Evolutionary conservation across 176 grass and related monocot species (phyloP).

Genomic region (Avena atlantica): DNA sequence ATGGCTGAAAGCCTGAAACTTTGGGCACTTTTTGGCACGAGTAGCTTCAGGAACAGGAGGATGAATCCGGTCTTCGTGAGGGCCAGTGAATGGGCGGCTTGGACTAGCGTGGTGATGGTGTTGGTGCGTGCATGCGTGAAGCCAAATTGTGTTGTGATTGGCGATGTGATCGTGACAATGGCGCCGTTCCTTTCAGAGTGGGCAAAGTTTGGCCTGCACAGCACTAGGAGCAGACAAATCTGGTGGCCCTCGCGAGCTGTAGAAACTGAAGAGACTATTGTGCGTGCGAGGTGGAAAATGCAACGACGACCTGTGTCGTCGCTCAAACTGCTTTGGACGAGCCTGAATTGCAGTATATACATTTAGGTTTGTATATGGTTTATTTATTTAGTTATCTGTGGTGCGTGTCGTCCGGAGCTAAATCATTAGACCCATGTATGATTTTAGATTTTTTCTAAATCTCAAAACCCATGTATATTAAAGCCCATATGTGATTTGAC

Average conservation of each 20-base stretch:
- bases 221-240: constrained; percentile 41
- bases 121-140: not conserved
- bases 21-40: no score
- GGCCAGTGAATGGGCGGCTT: no score
- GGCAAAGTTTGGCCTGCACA: constrained; percentile 30
- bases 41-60: no score
- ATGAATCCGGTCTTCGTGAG: no score
- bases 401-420: no score
- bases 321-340: not conserved
- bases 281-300: not conserved
- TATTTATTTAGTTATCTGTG: not conserved
- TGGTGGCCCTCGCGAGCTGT: not conserved
- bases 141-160: constrained; percentile 14
- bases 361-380: not conserved
- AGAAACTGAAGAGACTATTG: constrained; percentile 15
- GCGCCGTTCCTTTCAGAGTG: not conserved
- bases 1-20: no score
- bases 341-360: not conserved
- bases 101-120: not conserved
- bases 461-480: no score
- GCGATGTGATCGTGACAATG: constrained; percentile 24
- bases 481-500: no score
- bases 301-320: not conserved
- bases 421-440: no score
- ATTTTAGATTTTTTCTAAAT: no score